Evolutionary conservation across 306 rosid species (phyloP), one percentile per base, ranked within the genome.

Genomic region (Ochetophila trinervis): DNA sequence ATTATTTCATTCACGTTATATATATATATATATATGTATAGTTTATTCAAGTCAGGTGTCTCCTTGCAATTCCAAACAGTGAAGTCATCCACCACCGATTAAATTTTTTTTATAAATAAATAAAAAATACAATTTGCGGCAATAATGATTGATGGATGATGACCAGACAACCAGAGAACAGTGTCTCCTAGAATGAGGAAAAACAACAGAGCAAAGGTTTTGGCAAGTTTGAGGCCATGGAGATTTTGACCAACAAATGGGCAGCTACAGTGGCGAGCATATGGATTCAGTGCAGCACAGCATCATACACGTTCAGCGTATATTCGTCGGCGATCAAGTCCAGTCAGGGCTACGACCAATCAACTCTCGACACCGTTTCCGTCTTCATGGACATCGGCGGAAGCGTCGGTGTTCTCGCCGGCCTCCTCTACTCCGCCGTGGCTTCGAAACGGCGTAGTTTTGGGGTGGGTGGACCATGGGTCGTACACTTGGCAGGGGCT

Each of bases 381-480:
- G 96, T 93, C 58, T 93, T 89, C 94, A 89, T 89, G 22, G 97
- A 93, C 80, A 81, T 93, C 53, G 98, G 97, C 0, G 94, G 88
- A 45, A 89, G 86, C 81, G 86, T 82, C 30, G 98, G 98, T 40
- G 24, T 86, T 59, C 75, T 93, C 52, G 76, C 98, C 15, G 97
- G 97, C 35, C 76, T 93, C 50, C 91, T 87, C 21, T 93, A 81
- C 78, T 76, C 96, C 60, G 95, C 87, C 61, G 89, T 88, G 22
- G 59, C 83, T 0, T 75, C 83, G 9, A 36, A n/a, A 6, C 32
- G 32, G 2, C 6, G 3, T 9, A 40, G 47, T 50, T n/a, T n/a
- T n/a, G n/a, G n/a, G n/a, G n/a, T 73, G 3, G 57, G 63, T 0
- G 98, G 96, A 14, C 98, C 97, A 0, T 87, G 94, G 97, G 57